Conservation (phyloP, 192 early-diverging fungal species). For the Globomyces pollinis-pini region DNA sequence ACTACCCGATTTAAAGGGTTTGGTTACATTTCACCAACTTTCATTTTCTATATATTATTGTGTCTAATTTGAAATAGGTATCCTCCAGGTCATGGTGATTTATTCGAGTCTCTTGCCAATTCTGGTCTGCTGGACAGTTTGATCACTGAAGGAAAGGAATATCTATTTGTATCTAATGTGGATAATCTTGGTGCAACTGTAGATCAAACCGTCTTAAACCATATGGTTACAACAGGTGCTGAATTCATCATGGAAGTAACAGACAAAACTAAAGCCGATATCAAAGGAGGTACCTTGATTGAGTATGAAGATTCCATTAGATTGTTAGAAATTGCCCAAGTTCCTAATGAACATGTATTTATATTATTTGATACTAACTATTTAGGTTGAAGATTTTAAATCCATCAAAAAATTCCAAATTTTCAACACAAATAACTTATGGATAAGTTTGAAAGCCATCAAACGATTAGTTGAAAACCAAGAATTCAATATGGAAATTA, state of each 20-base stretch:
- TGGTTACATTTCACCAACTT: not conserved
- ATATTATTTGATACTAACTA: no score
- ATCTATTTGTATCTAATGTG: constrained; percentile 97
- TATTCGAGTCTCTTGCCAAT: constrained; percentile 90
- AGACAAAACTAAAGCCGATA: constrained; percentile 98
- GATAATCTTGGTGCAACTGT: constrained; percentile 98
- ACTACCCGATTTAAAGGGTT: not conserved
- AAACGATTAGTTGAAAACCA: constrained; percentile 71
- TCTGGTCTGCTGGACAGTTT: constrained; percentile 91
- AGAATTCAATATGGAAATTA: constrained; percentile 84
- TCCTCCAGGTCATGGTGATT: constrained; percentile 97
- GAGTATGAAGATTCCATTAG: constrained; percentile 93
- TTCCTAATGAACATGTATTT: constrained; percentile 78
- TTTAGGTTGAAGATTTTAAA: constrained; percentile 88
- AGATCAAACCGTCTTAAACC: constrained; percentile 82
- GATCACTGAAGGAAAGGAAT: constrained; percentile 93
- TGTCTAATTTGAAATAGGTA: no score
- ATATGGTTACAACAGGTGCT: constrained; percentile 77
- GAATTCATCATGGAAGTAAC: constrained; percentile 99
- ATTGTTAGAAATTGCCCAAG: constrained; percentile 96
- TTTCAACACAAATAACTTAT: constrained; percentile 84
- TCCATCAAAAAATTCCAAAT: constrained; percentile 99
- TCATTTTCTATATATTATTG: constrained; percentile 30
- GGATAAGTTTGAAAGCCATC: constrained; percentile 41
- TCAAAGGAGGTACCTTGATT: constrained; percentile 99